Conservation (phyloP, 148 eudicot genomes). For the Chenopodium suecicum region DNA sequence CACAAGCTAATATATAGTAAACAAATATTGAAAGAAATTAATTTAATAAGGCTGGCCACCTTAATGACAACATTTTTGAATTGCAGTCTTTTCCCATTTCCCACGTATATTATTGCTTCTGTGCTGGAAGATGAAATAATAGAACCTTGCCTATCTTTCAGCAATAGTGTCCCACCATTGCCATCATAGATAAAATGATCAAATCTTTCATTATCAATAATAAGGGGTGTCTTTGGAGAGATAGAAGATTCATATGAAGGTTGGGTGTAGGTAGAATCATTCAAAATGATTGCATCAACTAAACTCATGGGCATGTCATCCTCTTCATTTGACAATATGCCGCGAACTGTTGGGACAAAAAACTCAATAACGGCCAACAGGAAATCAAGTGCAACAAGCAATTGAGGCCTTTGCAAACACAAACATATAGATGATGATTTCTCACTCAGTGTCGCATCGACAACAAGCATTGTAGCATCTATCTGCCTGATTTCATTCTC, state of each 20-base stretch:
- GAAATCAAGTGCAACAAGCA: slow-evolving; percentile 97
- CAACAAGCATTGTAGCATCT: slow-evolving; percentile 81
- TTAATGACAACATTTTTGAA: slow-evolving; percentile 75
- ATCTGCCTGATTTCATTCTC: slow-evolving; percentile 37
- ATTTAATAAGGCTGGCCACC: slow-evolving; percentile 34
- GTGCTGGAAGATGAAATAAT: slow-evolving; percentile 52
- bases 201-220: slow-evolving; percentile 72
- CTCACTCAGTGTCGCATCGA: slow-evolving; percentile 73
- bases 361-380: slow-evolving; percentile 83
- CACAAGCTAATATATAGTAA: neutral
- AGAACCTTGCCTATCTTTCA: slow-evolving; percentile 62
- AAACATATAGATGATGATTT: slow-evolving; percentile 58
- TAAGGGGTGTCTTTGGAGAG: slow-evolving; percentile 78
- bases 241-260: slow-evolving; percentile 56
- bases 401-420: slow-evolving; percentile 88
- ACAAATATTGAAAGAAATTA: neutral
- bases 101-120: slow-evolving; percentile 77
- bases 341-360: slow-evolving; percentile 80
- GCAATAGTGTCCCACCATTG: slow-evolving; percentile 66
- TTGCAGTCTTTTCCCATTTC: slow-evolving; percentile 75
- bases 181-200: slow-evolving; percentile 82
- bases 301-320: slow-evolving; percentile 46
- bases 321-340: slow-evolving; percentile 63
- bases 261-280: slow-evolving; percentile 56
- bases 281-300: slow-evolving; percentile 67